A percentile compares a stretch with the other conserved stretches of the same genome.
These are phyloP conservation scores for Excoecaria agallocha DNA, from an alignment of 345 rosid genomes.

Conservation along the genomic window DNA sequence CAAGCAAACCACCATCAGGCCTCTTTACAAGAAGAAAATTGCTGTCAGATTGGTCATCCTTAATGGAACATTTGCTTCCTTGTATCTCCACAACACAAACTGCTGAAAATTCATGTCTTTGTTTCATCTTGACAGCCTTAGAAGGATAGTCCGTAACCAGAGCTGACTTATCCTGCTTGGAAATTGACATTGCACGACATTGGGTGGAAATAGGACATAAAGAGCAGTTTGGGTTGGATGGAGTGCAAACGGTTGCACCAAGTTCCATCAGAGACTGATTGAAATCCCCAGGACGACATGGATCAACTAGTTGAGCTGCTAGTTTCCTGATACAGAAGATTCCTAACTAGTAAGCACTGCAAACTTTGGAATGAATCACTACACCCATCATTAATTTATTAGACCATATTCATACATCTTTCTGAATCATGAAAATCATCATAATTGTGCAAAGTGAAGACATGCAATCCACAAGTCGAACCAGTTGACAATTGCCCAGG, in stretches of 20 bases:
- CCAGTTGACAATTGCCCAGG: too few species aligned
- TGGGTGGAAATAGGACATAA: constrained; percentile 75
- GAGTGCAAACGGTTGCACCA: constrained; percentile 87
- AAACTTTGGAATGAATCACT: neutral
- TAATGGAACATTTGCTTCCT: constrained; percentile 26
- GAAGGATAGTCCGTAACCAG: constrained; percentile 72
- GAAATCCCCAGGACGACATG: constrained; percentile 79
- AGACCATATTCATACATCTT: neutral
- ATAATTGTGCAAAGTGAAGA: neutral
- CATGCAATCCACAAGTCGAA: neutral
- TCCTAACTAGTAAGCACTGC: constrained; percentile 19
- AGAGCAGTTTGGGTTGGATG: constrained; percentile 64
- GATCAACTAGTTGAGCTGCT: constrained; percentile 87
- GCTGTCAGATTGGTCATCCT: constrained; percentile 41
- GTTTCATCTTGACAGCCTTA: constrained; percentile 66
- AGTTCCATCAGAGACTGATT: constrained; percentile 96
- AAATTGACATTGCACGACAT: constrained; percentile 61
- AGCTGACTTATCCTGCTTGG: constrained; percentile 42
- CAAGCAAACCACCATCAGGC: constrained; percentile 84
- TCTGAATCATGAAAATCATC: neutral
- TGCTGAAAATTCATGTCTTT: constrained; percentile 61
- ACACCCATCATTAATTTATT: neutral
- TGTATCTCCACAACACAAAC: constrained; percentile 81
- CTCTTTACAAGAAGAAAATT: constrained; percentile 73
- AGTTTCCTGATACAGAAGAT: constrained; percentile 54